phyloP scores from a whole-genome alignment of 2,329 filamentous ascomycete species.

The Trichophyton rubrum region DNA sequence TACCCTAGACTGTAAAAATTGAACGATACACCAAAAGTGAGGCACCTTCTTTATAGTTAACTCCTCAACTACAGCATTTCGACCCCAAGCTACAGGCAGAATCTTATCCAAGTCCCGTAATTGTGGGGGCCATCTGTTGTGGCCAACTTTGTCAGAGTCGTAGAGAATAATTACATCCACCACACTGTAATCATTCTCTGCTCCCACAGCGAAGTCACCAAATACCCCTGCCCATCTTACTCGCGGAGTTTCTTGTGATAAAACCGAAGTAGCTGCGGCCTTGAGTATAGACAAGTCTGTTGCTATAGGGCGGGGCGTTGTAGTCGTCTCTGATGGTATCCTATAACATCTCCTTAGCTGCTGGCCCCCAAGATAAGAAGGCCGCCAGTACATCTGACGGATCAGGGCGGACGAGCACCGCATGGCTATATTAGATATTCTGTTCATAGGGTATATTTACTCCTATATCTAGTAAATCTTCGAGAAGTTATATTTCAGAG shows the following conservation, averaged over 20 bases:
- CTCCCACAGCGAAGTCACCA: background rate
- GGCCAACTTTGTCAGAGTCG: background rate
- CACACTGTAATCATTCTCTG: background rate
- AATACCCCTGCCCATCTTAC: background rate
- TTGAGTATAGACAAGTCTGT: background rate
- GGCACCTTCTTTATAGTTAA: background rate
- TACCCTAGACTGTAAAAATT: background rate
- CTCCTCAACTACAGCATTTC: background rate
- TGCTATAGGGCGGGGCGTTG: background rate
- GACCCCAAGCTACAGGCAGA: background rate
- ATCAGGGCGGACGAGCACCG: too few relatives aligned
- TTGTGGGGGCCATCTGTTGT: background rate
- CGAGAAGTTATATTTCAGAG: too few relatives aligned
- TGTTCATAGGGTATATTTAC: too few relatives aligned
- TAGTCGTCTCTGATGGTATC: background rate
- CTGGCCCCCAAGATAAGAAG: background rate
- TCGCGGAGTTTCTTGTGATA: background rate
- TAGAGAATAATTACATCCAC: background rate
- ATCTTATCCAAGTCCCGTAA: background rate
- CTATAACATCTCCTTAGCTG: background rate
- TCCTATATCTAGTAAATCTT: too few relatives aligned
- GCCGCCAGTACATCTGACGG: background rate
- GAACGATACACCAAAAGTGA: background rate
- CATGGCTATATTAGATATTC: too few relatives aligned
- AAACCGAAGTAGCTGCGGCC: background rate